These are phyloP conservation scores for Hypoxylon sp. DNA, from an alignment of 2,329 filamentous ascomycete species.

Conservation along the genomic window DNA sequence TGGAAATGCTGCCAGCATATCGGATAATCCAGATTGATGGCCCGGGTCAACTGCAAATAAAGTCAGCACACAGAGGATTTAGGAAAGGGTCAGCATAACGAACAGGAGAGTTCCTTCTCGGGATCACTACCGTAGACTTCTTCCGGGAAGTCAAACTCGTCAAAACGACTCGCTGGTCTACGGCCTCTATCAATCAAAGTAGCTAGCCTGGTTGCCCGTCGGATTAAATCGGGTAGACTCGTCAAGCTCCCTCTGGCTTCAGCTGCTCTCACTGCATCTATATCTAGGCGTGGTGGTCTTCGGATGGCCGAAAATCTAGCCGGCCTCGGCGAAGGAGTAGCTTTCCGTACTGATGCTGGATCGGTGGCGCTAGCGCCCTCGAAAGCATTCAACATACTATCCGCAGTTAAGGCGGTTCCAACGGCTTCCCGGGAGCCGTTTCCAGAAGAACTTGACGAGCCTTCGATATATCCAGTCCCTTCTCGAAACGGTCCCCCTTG, in stretches of 20 bases:
- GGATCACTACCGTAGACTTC: constrained; percentile 59
- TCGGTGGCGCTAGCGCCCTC: constrained; percentile 65
- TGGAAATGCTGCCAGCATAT: constrained; percentile 77
- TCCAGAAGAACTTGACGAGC: constrained; percentile 63
- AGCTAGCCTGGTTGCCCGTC: constrained; percentile 87
- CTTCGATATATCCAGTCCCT: constrained; percentile 64
- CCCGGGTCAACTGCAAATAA: constrained; percentile 56
- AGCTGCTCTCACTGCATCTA: constrained; percentile 84
- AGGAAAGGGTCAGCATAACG: constrained; percentile 38
- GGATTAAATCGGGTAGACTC: constrained; percentile 91
- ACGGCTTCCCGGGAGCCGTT: constrained; percentile 53
- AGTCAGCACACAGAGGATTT: constrained; percentile 37
- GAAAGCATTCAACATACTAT: constrained; percentile 66
- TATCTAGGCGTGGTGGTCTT: constrained; percentile 81
- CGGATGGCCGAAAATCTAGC: constrained; percentile 70
- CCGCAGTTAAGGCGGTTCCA: constrained; percentile 57
- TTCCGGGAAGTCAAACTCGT: constrained; percentile 67
- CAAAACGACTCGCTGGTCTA: constrained; percentile 72
- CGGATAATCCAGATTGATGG: constrained; percentile 70
- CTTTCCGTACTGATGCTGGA: constrained; percentile 54
- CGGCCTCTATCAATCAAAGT: constrained; percentile 89
- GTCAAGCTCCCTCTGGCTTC: constrained; percentile 91
- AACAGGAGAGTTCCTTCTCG: constrained; percentile 61
- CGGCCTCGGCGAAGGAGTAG: constrained; percentile 51
- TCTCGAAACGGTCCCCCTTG: constrained; percentile 59